These are phyloP conservation scores for Centella asiatica DNA, from an alignment of 129 eudicot species.

Conservation along the genomic window DNA sequence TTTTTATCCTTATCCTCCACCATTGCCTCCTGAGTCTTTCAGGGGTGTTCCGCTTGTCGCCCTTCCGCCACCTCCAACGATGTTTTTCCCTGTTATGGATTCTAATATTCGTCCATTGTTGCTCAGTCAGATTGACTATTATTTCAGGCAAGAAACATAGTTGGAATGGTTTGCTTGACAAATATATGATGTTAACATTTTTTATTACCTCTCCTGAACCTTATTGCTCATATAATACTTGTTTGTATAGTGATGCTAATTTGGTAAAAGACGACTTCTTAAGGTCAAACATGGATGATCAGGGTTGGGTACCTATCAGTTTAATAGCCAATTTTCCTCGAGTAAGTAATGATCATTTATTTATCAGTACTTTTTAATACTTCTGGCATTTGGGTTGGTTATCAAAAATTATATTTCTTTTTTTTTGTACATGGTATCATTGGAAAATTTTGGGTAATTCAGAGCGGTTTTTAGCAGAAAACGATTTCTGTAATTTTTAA, in stretches of 20 bases:
- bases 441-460: too few relatives aligned
- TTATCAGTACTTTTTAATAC: neutral
- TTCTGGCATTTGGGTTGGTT: too few relatives aligned
- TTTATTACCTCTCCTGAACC: neutral
- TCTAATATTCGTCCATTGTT: conserved; percentile 28
- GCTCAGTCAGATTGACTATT: conserved; percentile 64
- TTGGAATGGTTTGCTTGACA: neutral
- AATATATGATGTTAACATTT: neutral
- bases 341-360: conserved; percentile 32
- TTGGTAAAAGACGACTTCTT: conserved; percentile 57
- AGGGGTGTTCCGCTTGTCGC: conserved; percentile 31
- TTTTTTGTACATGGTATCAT: too few relatives aligned
- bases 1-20: conserved; percentile 40
- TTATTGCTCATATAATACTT: conserved; percentile 9
- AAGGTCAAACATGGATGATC: conserved; percentile 68
- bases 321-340: conserved; percentile 64
- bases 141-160: conserved; percentile 51
- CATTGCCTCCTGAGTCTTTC: conserved; percentile 37
- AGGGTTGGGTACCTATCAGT: conserved; percentile 71
- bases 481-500: too few relatives aligned
- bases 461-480: too few relatives aligned
- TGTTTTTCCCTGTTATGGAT: conserved; percentile 28
- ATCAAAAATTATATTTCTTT: too few relatives aligned
- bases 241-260: conserved; percentile 54
- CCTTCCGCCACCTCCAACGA: conserved; percentile 24